Conservation (phyloP, 805 yeast species). For the Grigorovia humatica region DNA sequence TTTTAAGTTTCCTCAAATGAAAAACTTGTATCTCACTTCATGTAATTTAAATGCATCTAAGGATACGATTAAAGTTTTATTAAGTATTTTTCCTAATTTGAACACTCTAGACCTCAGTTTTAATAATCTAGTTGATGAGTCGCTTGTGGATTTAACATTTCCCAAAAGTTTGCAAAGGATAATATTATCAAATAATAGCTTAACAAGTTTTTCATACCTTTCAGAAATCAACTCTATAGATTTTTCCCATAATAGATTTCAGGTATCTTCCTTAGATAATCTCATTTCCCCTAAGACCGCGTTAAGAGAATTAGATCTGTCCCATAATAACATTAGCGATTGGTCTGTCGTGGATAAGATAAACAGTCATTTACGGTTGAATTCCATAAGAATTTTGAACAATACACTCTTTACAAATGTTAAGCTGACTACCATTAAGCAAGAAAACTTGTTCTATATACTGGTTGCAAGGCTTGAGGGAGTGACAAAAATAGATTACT, state of each 20-base stretch:
- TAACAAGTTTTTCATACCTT: conserved; percentile 9
- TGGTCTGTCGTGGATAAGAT: conserved; percentile 46
- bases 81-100: conserved; percentile 31
- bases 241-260: conserved; percentile 8
- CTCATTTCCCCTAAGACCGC: background rate
- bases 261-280: background rate
- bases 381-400: conserved; percentile 37
- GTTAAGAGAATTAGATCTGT: conserved; percentile 36
- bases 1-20: conserved; percentile 3
- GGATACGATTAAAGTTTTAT: conserved; percentile 5
- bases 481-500: conserved; percentile 48
- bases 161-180: conserved; percentile 9
- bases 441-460: conserved; percentile 15
- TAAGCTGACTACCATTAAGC: background rate
- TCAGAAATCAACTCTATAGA: conserved; percentile 4
- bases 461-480: conserved; percentile 39
- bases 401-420: conserved; percentile 37
- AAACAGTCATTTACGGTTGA: conserved; percentile 32
- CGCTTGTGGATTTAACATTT: background rate
- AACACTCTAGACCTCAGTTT: conserved; percentile 7
- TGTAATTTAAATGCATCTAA: conserved; percentile 7
- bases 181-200: conserved; percentile 8
- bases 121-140: conserved; percentile 11
- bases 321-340: conserved; percentile 36
- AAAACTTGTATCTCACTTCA: conserved; percentile 19